Base-by-base conservation (phyloP, 106 monocot species). In the Phalaenopsis equestris region DNA sequence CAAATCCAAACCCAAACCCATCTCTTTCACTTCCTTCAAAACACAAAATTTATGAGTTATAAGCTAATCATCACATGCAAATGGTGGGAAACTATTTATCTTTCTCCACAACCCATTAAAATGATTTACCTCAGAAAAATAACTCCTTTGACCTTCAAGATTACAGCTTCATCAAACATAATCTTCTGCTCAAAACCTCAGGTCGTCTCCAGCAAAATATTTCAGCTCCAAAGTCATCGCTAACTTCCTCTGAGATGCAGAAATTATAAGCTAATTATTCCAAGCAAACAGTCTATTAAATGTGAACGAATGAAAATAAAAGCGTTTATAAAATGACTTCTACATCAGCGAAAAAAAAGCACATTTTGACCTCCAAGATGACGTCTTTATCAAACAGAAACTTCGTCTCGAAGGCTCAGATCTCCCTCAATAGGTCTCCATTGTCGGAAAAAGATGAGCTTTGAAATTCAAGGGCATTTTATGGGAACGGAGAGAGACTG, bases 221-320 rank as follows among this genome's bases (percentile, higher is more conserved):
- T 61, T 61, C 84, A 56, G 77, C 72, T 77, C 39, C 41, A 80
- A 18, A 36, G 55, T 49, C 84, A 77, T 80, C 76, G 6, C 3
- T 76, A 0, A 49, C 76, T 49, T 76, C 48, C 76, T 16, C 76
- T 12, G 30, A 23, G 12, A 76, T 30, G 18, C 49, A 14, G 30
- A 48, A 42, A 17, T 72, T 37, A 74, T 1, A 70, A 30, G 39
- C 38, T n/a, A 70, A 70, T 11, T 70, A 70, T 39, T 70, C 39
- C 12, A 70, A 37, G 8, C 38, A 70, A 37, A 52, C 14, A 52
- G 12, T 38, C 4, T n/a, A 21, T n/a, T 21, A 61, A 18, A 61
- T 14, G 21, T 70, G 23, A 39, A 39, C 12, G 14, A 41, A 16
- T 70, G 38, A 39, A 70, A 70, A 36, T 19, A 74, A 41, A 72